These are phyloP conservation scores for Globisporangium recalcitrans DNA, from an alignment of 352 stramenopile genomes.

Conservation along the genomic window DNA sequence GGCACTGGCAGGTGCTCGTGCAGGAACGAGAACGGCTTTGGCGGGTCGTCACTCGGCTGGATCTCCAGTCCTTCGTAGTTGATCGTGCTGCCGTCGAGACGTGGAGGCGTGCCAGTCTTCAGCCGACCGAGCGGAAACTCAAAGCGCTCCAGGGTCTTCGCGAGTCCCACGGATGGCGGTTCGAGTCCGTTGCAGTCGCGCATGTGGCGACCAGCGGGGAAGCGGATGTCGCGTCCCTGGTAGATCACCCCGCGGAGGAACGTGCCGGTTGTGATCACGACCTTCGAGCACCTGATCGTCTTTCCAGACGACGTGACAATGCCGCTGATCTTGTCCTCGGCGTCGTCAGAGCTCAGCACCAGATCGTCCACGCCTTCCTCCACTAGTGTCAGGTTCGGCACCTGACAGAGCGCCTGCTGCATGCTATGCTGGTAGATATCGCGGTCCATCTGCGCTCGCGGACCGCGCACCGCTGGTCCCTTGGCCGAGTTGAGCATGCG, in stretches of 20 bases:
- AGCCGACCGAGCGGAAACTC: conserved; percentile 92
- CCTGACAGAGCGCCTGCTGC: conserved; percentile 72
- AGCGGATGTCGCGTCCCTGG: conserved; percentile 87
- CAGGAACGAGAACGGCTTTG: conserved; percentile 94
- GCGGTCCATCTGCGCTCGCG: conserved; percentile 95
- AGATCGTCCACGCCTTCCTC: conserved; percentile 96
- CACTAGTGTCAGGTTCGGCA: conserved; percentile 89
- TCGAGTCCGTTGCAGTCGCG: conserved; percentile 83
- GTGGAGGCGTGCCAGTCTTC: conserved; percentile 96
- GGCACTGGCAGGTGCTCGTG: conserved; percentile 77
- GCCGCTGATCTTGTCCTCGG: conserved; percentile 39
- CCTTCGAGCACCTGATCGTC: conserved; percentile 45
- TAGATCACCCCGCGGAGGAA: conserved; percentile 97
- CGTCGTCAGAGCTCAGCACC: conserved; percentile 71
- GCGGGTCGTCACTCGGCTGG: conserved; percentile 91
- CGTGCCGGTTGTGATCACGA: conserved; percentile 98
- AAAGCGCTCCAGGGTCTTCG: conserved; percentile 90
- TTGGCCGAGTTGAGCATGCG: conserved; percentile 96
- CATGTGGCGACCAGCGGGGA: conserved; percentile 93
- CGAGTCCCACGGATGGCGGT: conserved; percentile 92
- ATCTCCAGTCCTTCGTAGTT: conserved; percentile 89
- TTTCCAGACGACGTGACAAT: conserved; percentile 57
- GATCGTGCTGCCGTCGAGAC: conserved; percentile 95
- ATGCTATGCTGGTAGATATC: conserved; percentile 96
- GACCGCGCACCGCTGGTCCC: conserved; percentile 82